Base-by-base conservation (phyloP, 1,284 basidiomycete genomes). In the Tranzscheliella williamsii region DNA sequence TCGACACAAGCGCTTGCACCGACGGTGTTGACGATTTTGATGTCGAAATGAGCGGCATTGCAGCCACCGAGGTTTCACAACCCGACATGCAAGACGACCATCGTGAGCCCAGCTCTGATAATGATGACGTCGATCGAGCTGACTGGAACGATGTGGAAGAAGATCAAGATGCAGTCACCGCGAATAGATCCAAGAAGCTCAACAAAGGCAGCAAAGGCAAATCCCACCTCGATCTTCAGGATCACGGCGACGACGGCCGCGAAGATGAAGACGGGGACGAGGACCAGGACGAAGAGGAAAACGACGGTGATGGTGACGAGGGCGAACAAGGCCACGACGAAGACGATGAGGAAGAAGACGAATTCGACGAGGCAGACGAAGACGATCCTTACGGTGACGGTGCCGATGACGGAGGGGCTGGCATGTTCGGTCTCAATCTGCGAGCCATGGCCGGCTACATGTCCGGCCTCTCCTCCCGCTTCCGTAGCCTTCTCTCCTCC, bases 381-480 rank as follows among this genome's bases (percentile, higher is more conserved):
- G 62, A 53, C 23, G 70, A 48, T 12, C 63, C 55, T 22, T 65
- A 56, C 16, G 50, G 56, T 15, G 57, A 35, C 12, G 56, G 39
- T 8, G 38, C 38, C 13, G 55, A 49, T 22, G 60, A 55, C 23
- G 56, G 43, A 12, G 60, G 38, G 20, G 62, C 36, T 17, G 56
- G 65, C 32, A 60, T 38, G 18, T 72, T 72, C 46, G 73, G 72
- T 16, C 46, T 68, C 42, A 57, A 73, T 40, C 38, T 77, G 17
- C 64, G 62, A 22, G 64, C 71, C 24, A 70, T 76, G 54, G 60
- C 71, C 9, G 68, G 71, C 31, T 73, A 69, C 56, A 58, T 76
- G 55, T 55, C 63, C 4, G 74, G 73, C 29, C 49, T 66, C 18
- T 54, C 60, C 5, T 44, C 42, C 21, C 54, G 67, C 9, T 74